Base-by-base conservation (phyloP, 116 monocot species). In the Phalaenopsis hybrid region DNA sequence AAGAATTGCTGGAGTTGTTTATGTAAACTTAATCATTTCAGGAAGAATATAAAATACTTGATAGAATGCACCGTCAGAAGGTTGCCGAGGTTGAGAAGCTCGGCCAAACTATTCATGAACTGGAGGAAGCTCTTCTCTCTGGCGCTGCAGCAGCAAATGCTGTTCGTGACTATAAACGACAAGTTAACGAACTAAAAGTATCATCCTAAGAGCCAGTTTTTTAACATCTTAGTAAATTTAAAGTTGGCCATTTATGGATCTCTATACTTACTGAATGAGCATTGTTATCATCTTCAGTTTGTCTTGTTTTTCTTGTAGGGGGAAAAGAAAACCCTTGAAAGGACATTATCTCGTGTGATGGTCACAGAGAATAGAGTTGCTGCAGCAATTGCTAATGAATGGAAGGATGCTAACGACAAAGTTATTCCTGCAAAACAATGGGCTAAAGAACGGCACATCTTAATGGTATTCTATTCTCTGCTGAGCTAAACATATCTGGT, bases 11-110 rank as follows among this genome's bases (percentile, higher is more conserved):
- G 2, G 37, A 72, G 72, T 15, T 25, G 12, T 72, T 72, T 72
- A 3, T 33, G 12, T 25, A 9, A 33, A 37, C 43, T 17, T 73
- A 4, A 16, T 41, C 59, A 28, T 78, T 12, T 28, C 86, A 95
- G 92, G 95, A 95, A 80, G 95, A 95, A 78, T 91, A 95, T 79
- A 95, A 91, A 84, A 95, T 95, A 68, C 63, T 95, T 65, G 95
- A 95, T 83, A 92, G 81, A 78, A 86, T 95, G 91, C 95, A 92
- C 41, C 92, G 95, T 34, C 92, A 92, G 80, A 95, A 95, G 84
- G 89, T 92, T 84, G 88, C 92, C 17, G 95, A 95, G 82, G 91
- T 95, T 81, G 95, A 95, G 84, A 95, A 92, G 72, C 75, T 95
- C 33, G 78, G 84, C 44, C 84, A 89, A 76, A 92, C 89, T 11